Evolutionary conservation across 306 rosid species (phyloP).

Genomic region (Prosopis cineraria): DNA sequence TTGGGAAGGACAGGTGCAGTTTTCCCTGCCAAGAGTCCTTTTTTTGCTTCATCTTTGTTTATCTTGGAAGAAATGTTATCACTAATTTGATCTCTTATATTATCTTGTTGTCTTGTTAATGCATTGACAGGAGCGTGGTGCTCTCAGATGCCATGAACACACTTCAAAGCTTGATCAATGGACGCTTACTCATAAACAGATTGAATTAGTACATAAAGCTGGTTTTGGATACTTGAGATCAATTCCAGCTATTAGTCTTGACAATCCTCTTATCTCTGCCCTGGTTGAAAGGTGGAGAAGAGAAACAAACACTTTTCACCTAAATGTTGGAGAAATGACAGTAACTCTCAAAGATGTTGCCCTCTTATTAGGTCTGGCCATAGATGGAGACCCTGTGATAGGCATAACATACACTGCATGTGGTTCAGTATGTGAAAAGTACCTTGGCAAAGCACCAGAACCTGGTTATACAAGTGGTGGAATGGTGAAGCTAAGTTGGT

Average conservation of each 20-base stretch:
- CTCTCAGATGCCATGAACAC: conserved; percentile 26
- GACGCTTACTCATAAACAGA: conserved; percentile 7
- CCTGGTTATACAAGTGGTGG: conserved; percentile 20
- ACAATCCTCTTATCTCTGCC: conserved; percentile 16
- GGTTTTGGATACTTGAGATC: conserved; percentile 16
- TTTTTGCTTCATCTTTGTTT: background rate
- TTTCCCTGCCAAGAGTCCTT: background rate
- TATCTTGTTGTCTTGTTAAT: conserved; percentile 2
- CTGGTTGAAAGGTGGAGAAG: conserved; percentile 22
- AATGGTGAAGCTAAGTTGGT: conserved; percentile 24
- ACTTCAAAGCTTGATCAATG: conserved; percentile 22
- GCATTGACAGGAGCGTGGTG: conserved; percentile 9
- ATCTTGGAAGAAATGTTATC: background rate
- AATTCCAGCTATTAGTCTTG: conserved; percentile 17
- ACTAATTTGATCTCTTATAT: background rate
- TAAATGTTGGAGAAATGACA: conserved; percentile 22
- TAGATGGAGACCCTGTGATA: conserved; percentile 23
- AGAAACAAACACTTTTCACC: conserved; percentile 20
- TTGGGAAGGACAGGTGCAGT: conserved; percentile 79
- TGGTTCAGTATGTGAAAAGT: conserved; percentile 4
- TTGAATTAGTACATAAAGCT: conserved; percentile 19
- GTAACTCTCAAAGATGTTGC: conserved; percentile 16
- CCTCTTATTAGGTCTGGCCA: background rate
- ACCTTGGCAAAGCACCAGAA: conserved; percentile 8
- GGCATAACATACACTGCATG: conserved; percentile 10